Conservation (phyloP, 2,329 filamentous ascomycete species). For the Cercospora berteroae region DNA sequence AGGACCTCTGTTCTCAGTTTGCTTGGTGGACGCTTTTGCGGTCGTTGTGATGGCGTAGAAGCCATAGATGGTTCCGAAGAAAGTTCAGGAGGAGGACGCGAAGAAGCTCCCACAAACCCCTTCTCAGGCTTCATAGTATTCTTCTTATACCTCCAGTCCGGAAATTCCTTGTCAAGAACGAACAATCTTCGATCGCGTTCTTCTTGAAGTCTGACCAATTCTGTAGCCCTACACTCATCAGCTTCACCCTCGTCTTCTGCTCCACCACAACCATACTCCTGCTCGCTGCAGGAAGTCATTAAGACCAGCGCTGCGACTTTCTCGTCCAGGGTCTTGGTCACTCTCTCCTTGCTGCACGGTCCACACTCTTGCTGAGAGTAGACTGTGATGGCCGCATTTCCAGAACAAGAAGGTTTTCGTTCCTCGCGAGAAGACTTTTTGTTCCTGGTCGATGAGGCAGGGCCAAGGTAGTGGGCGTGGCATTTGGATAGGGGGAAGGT, state of each 20-base stretch:
- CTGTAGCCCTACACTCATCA: not conserved
- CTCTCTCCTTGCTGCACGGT: constrained; percentile 10
- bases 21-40: constrained; percentile 11
- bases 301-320: not conserved
- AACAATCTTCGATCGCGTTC: constrained; percentile 13
- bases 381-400: constrained; percentile 31
- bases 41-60: no score
- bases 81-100: not conserved
- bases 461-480: constrained; percentile 15
- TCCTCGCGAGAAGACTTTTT: constrained; percentile 12
- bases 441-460: not conserved
- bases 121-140: constrained; percentile 16
- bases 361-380: constrained; percentile 25
- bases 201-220: not conserved
- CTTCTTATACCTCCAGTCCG: constrained; percentile 16
- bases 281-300: not conserved
- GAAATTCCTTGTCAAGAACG: constrained; percentile 13
- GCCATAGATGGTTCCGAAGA: not conserved
- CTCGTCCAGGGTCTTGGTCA: not conserved
- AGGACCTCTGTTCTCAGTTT: constrained; percentile 26
- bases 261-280: not conserved
- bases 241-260: not conserved
- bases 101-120: not conserved
- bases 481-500: constrained; percentile 37
- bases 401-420: constrained; percentile 32